Base-by-base conservation (phyloP, 2,329 filamentous ascomycete genomes). In the Microdochium bolleyi region DNA sequence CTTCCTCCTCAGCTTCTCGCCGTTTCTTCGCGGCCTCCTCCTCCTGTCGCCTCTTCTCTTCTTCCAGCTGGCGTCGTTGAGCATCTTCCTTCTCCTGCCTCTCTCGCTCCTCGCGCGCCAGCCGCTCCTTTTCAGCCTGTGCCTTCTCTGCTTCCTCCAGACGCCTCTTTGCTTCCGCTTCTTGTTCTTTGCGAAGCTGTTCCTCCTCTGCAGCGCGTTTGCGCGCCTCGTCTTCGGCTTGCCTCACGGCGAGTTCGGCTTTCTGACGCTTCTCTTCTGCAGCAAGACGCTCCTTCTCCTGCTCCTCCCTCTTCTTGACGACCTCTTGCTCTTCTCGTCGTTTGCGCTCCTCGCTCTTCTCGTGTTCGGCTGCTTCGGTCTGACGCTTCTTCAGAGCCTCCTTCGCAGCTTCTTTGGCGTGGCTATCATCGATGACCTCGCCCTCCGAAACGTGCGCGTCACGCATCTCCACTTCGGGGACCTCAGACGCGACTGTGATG, bases 401-500 rank as follows among this genome's bases (percentile, higher is more conserved):
- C 53, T 64, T 71, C 53, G 66, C 72, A 32, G 68, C 62, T 14
- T 63, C 37, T 50, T 61, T 67, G 3, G 59, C 56, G 25, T 66
- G 65, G 4, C 58, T 57, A 9, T 64, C 65, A 19, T 62, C 64
- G 49, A 38, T 58, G 52, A 32, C 56, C 19, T 62, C 61, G 38
- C 63, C 63, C 3, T 51, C 54, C 52, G 24, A 62, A 60, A 13
- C 60, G 46, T 67, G 67, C 2, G 70, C 73, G 56, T 83, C 80
- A 2, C 67, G 69, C 79, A 83, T 83, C 21, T 80, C 77, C 9
- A 79, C 63, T 52, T 83, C 80, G 1, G 69, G 62, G 52, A 82
- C 79, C 55, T 83, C 79, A 0, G 77, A 77, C 58, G 82, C 82
- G 41, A 83, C 77, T 49, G 76, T 74, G n/a, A 82, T 78, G 52